Conservation (phyloP, 164 flowering plant genomes). For the Liriodendron chinense region DNA sequence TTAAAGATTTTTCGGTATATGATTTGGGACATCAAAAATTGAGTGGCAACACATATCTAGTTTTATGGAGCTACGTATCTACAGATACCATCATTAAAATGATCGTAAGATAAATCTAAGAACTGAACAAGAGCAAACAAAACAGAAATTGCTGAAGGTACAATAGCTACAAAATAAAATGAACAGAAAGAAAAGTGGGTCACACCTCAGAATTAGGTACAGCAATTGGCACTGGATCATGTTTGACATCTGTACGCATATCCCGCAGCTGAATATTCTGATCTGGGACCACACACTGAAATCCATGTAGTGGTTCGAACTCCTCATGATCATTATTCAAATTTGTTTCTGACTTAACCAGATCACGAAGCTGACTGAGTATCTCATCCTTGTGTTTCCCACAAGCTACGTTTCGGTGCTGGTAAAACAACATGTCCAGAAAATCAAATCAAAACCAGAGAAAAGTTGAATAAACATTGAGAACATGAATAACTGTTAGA, state of each 20-base stretch:
- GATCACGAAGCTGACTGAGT: constrained; percentile 56
- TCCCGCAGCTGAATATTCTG: constrained; percentile 16
- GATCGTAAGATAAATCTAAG: neutral
- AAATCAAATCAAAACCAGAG: neutral
- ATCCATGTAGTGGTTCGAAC: constrained; percentile 23
- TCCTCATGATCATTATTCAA: constrained; percentile 24
- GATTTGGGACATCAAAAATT: too few species aligned
- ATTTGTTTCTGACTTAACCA: constrained; percentile 44
- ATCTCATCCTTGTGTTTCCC: constrained; percentile 75
- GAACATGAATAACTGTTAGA: too few species aligned
- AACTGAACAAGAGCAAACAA: neutral
- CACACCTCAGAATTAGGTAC: constrained; percentile 32
- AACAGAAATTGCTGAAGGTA: neutral
- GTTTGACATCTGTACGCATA: constrained; percentile 11
- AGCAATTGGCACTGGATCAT: constrained; percentile 16
- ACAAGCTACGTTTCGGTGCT: constrained; percentile 68
- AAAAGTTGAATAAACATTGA: too few species aligned
- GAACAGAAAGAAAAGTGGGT: neutral
- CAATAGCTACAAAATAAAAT: neutral
- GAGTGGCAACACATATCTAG: neutral
- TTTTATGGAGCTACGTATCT: neutral
- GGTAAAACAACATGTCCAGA: constrained; percentile 11
- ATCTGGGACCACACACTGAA: constrained; percentile 28
- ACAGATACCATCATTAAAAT: neutral
- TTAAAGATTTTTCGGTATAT: too few species aligned